phyloP scores from a whole-genome alignment of 306 rosid species.

The Leucaena leucocephala region DNA sequence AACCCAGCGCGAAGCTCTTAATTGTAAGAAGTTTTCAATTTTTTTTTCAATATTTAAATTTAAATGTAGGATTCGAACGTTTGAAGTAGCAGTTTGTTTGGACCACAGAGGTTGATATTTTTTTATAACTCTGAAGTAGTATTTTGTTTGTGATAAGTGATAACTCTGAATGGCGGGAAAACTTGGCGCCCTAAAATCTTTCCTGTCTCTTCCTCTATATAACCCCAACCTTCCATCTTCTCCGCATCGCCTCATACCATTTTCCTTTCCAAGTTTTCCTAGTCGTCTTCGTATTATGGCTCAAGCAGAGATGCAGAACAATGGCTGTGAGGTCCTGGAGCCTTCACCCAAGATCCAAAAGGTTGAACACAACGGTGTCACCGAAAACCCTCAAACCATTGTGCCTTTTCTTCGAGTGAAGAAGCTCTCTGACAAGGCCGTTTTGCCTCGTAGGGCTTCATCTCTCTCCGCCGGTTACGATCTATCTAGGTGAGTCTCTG shows the following conservation, averaged over 20 bases:
- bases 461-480: constrained; percentile 86
- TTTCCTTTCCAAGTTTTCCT: neutral
- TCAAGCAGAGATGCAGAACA: constrained; percentile 34
- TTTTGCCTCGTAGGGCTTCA: constrained; percentile 75
- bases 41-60: no score
- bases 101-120: no score
- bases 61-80: no score
- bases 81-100: no score
- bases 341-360: constrained; percentile 50
- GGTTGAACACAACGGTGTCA: constrained; percentile 47
- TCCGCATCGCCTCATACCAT: no score
- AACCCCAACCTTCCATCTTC: constrained; percentile 9
- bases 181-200: constrained; percentile 21
- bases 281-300: constrained; percentile 39
- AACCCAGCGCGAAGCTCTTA: no score
- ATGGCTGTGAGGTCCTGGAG: constrained; percentile 42
- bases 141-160: no score
- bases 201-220: constrained; percentile 28
- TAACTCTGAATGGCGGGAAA: constrained; percentile 50
- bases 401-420: constrained; percentile 52
- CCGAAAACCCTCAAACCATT: neutral
- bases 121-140: no score
- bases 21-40: no score
- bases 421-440: constrained; percentile 75
- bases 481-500: constrained; percentile 57